Evolutionary conservation across 495 filamentous ascomycete species (phyloP).

Genomic region (Ramalina peruviana): DNA sequence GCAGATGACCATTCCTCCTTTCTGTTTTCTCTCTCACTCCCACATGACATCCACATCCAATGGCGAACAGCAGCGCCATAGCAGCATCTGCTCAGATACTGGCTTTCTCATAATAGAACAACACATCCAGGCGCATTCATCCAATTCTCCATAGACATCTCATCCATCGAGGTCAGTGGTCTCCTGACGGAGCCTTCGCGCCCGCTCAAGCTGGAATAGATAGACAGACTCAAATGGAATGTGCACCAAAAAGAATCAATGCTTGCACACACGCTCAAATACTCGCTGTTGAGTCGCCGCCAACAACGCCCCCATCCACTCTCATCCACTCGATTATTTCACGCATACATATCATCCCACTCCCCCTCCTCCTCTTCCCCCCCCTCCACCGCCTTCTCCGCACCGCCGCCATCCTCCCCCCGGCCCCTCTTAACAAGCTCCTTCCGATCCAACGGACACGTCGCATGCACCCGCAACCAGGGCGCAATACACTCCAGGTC

Average conservation of each 20-base stretch:
- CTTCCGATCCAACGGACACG: conserved; percentile 75
- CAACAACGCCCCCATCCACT: background rate
- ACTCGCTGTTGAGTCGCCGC: background rate
- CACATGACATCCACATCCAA: too few relatives aligned
- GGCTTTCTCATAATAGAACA: too few relatives aligned
- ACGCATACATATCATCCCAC: conserved; percentile 66
- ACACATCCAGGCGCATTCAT: too few relatives aligned
- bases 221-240: too few relatives aligned
- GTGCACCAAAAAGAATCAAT: too few relatives aligned
- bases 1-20: too few relatives aligned
- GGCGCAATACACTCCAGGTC: conserved; percentile 91
- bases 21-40: background rate
- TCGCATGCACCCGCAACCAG: conserved; percentile 79
- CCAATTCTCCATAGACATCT: too few relatives aligned
- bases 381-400: conserved; percentile 25
- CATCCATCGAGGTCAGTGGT: too few relatives aligned
- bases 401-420: conserved; percentile 43
- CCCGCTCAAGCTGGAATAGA: too few relatives aligned
- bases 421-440: conserved; percentile 65
- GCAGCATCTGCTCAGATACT: background rate
- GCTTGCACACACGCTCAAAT: background rate
- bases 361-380: conserved; percentile 32
- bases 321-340: conserved; percentile 6
- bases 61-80: background rate
- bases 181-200: too few relatives aligned